A percentile compares a stretch with the other conserved stretches of the same genome.
Evolutionary conservation across 257 asterid genomes (phyloP).

Genomic region (Solanum sejunctum): DNA sequence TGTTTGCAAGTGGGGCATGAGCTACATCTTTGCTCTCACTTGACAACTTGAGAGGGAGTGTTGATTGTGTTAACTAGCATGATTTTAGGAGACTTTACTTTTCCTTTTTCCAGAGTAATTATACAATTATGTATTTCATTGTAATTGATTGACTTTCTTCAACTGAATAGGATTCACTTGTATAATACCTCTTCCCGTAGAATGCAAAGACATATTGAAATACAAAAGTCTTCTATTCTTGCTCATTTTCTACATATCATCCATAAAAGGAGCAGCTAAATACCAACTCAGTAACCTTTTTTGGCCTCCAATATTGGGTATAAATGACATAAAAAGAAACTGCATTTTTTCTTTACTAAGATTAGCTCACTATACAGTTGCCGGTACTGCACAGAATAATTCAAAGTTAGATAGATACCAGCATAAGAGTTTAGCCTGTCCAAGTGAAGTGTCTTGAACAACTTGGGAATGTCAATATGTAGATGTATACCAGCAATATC

Average conservation of each 20-base stretch:
- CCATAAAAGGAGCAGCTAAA: neutral
- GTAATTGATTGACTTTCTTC: neutral
- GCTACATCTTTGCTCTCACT: neutral
- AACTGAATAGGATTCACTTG: neutral
- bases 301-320: neutral
- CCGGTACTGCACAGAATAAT: neutral
- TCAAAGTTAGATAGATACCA: constrained; percentile 29
- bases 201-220: neutral
- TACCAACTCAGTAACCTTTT: neutral
- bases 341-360: neutral
- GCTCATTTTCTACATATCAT: neutral
- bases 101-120: neutral
- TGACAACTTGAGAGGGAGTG: neutral
- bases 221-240: neutral
- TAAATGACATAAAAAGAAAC: neutral
- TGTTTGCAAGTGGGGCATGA: neutral
- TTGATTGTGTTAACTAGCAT: neutral
- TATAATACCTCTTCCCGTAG: neutral
- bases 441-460: constrained; percentile 64
- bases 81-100: neutral
- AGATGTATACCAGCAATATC: constrained; percentile 90
- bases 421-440: constrained; percentile 76
- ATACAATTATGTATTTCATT: neutral
- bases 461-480: constrained; percentile 76
- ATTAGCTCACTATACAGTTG: neutral